A percentile compares a stretch with the other conserved stretches of the same genome.
phyloP scores from a whole-genome alignment of 2,329 filamentous ascomycete species.

The Coniochaeta hoffmannii region DNA sequence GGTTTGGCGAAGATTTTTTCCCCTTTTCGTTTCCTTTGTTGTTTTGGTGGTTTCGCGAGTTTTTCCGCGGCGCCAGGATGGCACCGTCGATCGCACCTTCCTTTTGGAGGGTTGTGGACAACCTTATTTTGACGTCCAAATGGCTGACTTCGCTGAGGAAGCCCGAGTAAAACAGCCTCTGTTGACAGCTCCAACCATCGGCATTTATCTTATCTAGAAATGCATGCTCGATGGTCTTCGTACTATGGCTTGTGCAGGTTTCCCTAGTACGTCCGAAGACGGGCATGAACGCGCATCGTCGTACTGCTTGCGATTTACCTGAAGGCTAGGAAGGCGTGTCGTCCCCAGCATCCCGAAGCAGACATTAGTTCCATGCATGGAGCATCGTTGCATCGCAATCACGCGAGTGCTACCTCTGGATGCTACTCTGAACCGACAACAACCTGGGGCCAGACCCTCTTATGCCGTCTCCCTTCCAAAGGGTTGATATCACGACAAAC shows the following conservation, averaged over 20 bases:
- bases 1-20: not conserved
- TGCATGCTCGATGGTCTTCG: too few relatives aligned
- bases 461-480: not conserved
- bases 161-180: too few relatives aligned
- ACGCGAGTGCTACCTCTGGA: not conserved
- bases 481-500: not conserved
- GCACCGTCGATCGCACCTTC: not conserved
- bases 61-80: not conserved
- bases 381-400: not conserved
- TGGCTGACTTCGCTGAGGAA: too few relatives aligned
- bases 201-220: too few relatives aligned
- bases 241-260: too few relatives aligned
- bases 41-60: not conserved
- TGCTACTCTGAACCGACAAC: not conserved
- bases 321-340: not conserved
- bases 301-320: too few relatives aligned
- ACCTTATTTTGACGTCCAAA: not conserved
- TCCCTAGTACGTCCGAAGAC: too few relatives aligned
- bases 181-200: too few relatives aligned
- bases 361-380: not conserved
- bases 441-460: too few relatives aligned
- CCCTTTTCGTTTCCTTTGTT: too few relatives aligned
- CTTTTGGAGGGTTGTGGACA: not conserved
- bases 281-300: too few relatives aligned
- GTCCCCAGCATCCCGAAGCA: not conserved